Conservation (phyloP, 176 grass and related monocot species). For the Carex littledalei region DNA sequence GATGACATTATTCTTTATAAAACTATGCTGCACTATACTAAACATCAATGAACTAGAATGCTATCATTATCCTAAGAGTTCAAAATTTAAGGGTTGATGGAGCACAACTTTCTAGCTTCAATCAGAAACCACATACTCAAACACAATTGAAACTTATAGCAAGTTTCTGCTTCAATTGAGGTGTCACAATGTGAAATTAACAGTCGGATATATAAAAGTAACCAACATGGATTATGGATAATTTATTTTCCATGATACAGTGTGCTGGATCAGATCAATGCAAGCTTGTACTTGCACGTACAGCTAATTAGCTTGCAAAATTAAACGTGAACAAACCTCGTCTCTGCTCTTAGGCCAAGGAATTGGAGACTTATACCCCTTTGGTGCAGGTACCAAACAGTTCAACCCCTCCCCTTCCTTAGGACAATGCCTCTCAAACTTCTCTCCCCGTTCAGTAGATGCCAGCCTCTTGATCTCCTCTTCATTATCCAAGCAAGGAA, state of each 20-base stretch:
- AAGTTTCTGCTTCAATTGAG: background rate
- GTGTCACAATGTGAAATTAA: background rate
- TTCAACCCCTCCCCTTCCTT: constrained; percentile 47
- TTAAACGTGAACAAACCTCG: constrained; percentile 48
- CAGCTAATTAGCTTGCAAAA: background rate
- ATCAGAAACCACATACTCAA: background rate
- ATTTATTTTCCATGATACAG: background rate
- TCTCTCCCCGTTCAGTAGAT: constrained; percentile 56
- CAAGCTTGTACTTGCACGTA: background rate
- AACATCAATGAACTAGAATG: background rate
- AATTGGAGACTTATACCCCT: constrained; percentile 67
- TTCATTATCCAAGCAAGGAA: constrained; percentile 85
- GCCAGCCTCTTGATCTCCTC: constrained; percentile 62
- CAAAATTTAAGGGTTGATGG: background rate
- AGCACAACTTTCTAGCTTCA: background rate
- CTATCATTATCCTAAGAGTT: background rate
- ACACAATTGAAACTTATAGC: background rate
- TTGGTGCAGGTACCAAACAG: constrained; percentile 68
- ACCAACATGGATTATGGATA: background rate
- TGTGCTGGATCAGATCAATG: background rate
- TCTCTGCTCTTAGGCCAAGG: constrained; percentile 90
- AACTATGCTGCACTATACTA: background rate
- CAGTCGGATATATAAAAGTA: background rate
- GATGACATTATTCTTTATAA: background rate
- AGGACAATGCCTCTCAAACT: constrained; percentile 86